These are phyloP conservation scores for Lactarius psammicola DNA, from an alignment of 768 basidiomycete species.

Conservation along the genomic window DNA sequence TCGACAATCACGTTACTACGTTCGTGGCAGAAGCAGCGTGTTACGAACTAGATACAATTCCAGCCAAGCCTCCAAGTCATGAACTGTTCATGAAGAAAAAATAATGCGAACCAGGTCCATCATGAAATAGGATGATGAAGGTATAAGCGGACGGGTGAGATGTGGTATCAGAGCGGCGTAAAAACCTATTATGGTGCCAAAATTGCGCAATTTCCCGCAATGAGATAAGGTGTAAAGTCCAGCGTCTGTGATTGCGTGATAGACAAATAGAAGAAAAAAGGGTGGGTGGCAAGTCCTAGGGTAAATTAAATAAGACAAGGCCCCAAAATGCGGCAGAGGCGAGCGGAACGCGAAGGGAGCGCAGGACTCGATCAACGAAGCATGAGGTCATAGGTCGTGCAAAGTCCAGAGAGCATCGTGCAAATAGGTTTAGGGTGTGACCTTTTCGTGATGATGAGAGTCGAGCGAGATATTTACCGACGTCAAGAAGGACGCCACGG, in stretches of 20 bases:
- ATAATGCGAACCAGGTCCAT: conserved; percentile 6
- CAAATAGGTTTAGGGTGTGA: conserved; percentile 15
- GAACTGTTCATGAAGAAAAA: conserved; percentile 10
- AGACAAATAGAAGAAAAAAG: background rate
- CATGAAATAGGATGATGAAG: conserved; percentile 10
- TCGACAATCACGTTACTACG: background rate
- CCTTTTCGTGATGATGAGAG: conserved; percentile 19
- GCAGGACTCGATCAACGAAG: conserved; percentile 13
- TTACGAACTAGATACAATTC: conserved; percentile 4
- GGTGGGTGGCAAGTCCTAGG: conserved; percentile 6
- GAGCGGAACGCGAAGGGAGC: background rate
- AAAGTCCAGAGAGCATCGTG: conserved; percentile 21
- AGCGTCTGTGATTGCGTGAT: conserved; percentile 16
- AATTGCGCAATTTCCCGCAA: conserved; percentile 3
- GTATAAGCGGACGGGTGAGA: conserved; percentile 13
- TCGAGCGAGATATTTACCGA: conserved; percentile 8
- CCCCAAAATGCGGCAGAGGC: background rate
- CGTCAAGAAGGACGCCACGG: background rate
- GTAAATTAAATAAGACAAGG: background rate
- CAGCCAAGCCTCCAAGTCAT: conserved; percentile 7
- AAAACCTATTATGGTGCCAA: conserved; percentile 13
- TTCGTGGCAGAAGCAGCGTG: background rate
- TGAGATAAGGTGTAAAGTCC: background rate
- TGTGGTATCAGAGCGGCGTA: conserved; percentile 23
- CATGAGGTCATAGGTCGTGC: conserved; percentile 17